Evolutionary conservation across 1,139 yeast genomes (phyloP).

Genomic region (Hanseniaspora sp.): DNA sequence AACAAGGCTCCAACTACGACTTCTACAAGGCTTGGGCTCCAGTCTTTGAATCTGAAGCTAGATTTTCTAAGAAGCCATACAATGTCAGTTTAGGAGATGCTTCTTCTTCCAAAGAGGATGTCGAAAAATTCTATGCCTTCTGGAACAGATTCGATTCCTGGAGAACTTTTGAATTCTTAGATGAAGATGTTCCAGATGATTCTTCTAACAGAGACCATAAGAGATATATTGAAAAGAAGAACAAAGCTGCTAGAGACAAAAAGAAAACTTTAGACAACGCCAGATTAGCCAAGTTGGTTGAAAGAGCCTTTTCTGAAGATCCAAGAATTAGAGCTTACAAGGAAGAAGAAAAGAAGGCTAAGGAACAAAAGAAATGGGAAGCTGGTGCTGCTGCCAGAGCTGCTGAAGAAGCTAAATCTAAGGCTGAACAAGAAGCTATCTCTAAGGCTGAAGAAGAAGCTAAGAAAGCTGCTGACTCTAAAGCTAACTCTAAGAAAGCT

Average conservation of each 20-base stretch:
- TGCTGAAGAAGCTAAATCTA: slow-evolving; percentile 80
- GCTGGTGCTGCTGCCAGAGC: slow-evolving; percentile 94
- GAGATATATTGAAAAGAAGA: slow-evolving; percentile 96
- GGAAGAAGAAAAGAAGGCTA: slow-evolving; percentile 88
- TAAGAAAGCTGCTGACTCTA: slow-evolving; percentile 43
- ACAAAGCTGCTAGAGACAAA: slow-evolving; percentile 92
- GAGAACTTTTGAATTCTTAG: slow-evolving; percentile 96
- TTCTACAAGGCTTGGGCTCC: slow-evolving; percentile 91
- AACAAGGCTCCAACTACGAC: slow-evolving; percentile 52
- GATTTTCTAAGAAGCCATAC: slow-evolving; percentile 85
- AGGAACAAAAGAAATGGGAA: slow-evolving; percentile 94
- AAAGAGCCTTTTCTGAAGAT: slow-evolving; percentile 77
- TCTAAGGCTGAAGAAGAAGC: slow-evolving; percentile 72
- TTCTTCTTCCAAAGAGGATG: slow-evolving; percentile 64
- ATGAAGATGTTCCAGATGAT: slow-evolving; percentile 99
- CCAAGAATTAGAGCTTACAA: slow-evolving; percentile 91
- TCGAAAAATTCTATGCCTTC: slow-evolving; percentile 78
- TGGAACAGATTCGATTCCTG: slow-evolving; percentile 97
- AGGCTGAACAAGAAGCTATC: slow-evolving; percentile 77
- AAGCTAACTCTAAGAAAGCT: slow-evolving; percentile 70
- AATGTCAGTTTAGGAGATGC: slow-evolving; percentile 70
- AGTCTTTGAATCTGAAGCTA: slow-evolving; percentile 76
- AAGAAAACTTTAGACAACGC: slow-evolving; percentile 95
- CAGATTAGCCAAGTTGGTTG: slow-evolving; percentile 75
- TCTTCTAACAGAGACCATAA: slow-evolving; percentile 98